These are phyloP conservation scores for Yarrowia sp. DNA, from an alignment of 805 yeast genomes.

Conservation along the genomic window DNA sequence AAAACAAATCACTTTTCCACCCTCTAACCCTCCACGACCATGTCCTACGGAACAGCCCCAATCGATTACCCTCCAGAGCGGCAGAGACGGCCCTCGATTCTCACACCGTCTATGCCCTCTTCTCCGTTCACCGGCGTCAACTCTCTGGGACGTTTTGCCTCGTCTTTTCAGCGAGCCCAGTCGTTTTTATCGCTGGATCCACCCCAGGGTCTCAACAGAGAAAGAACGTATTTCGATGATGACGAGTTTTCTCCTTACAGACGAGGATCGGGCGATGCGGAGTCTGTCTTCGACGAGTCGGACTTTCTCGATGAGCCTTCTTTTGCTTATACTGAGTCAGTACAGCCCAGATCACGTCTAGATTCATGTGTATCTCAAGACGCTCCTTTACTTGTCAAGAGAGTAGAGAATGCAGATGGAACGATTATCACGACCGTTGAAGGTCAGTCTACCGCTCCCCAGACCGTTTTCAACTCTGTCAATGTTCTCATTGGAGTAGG, in stretches of 20 bases:
- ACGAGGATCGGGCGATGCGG: background rate
- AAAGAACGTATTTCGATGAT: constrained; percentile 63
- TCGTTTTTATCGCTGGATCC: constrained; percentile 59
- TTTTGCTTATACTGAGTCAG: constrained; percentile 16
- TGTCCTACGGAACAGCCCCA: constrained; percentile 24
- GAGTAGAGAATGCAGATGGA: constrained; percentile 70
- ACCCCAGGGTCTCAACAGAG: constrained; percentile 36
- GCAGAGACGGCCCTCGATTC: constrained; percentile 4
- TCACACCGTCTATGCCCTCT: constrained; percentile 10
- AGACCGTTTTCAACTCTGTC: constrained; percentile 61
- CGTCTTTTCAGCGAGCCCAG: constrained; percentile 76
- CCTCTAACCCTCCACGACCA: background rate
- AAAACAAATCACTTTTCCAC: background rate
- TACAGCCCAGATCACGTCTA: constrained; percentile 19
- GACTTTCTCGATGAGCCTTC: constrained; percentile 27
- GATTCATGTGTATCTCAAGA: constrained; percentile 42
- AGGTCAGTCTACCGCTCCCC: constrained; percentile 77
- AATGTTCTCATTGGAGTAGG: constrained; percentile 68
- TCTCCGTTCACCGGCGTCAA: constrained; percentile 40
- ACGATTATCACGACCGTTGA: constrained; percentile 66
- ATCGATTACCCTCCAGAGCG: constrained; percentile 19
- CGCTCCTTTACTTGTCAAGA: constrained; percentile 55
- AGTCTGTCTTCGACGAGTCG: constrained; percentile 26
- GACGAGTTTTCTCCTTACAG: constrained; percentile 42
- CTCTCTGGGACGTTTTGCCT: constrained; percentile 74